A percentile compares a stretch with the other conserved stretches of the same genome.
phyloP scores from a whole-genome alignment of 805 yeast species.

The Pichia rugopelliculosa region DNA sequence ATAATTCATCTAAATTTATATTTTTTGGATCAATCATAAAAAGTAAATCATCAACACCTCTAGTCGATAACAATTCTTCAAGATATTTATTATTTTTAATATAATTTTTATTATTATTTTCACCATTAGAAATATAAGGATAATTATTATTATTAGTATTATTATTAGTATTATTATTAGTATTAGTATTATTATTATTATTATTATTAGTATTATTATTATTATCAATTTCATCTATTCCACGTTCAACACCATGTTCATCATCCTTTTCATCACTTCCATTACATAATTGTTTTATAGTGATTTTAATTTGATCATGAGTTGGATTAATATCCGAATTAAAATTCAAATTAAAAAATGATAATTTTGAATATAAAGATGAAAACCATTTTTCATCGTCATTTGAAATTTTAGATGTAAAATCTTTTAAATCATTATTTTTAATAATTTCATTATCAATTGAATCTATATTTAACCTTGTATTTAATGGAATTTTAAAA shows the following conservation, averaged over 20 bases:
- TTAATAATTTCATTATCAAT: no score
- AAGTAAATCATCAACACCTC: neutral
- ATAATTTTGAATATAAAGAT: neutral
- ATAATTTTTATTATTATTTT: neutral
- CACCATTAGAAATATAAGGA: no score
- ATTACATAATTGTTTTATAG: neutral
- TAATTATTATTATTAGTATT: neutral
- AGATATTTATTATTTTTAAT: neutral
- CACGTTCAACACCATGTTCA: neutral
- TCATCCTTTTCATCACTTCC: neutral
- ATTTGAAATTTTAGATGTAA: neutral
- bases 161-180: neutral
- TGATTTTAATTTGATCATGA: neutral
- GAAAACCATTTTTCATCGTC: constrained; percentile 1
- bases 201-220: neutral
- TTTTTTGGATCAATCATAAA: neutral
- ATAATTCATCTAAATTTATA: neutral
- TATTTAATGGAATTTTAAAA: neutral
- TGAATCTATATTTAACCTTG: no score
- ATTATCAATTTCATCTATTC: neutral
- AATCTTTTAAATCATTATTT: no score
- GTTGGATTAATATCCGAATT: neutral
- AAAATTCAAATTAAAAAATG: neutral
- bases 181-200: neutral
- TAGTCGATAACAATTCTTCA: neutral